phyloP scores from a whole-genome alignment of 2,329 filamentous ascomycete genomes.

The Aspergillus neotritici region DNA sequence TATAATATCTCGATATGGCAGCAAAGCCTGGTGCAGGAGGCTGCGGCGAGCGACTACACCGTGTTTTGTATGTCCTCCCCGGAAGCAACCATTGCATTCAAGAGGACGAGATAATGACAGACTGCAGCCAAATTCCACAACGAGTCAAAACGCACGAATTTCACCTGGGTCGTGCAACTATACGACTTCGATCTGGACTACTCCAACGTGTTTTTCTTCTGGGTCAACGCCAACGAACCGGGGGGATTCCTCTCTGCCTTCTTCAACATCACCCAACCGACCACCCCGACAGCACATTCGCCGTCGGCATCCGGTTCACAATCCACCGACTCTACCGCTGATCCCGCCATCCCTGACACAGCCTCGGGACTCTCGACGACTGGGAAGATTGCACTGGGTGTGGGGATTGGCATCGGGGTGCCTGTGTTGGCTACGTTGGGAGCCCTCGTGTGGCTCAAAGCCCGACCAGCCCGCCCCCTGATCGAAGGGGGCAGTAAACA shows the following conservation, averaged over 20 bases:
- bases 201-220: conserved; percentile 16
- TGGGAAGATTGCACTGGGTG: conserved; percentile 9
- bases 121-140: conserved; percentile 10
- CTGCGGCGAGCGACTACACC: conserved; percentile 8
- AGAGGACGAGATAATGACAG: background rate
- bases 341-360: background rate
- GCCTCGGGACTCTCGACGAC: conserved; percentile 1
- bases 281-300: background rate
- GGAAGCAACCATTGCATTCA: background rate
- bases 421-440: conserved; percentile 5
- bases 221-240: conserved; percentile 10
- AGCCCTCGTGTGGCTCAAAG: conserved; percentile 7
- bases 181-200: conserved; percentile 11
- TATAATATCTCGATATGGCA: conserved; percentile 17
- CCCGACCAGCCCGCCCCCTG: background rate
- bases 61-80: conserved; percentile 8
- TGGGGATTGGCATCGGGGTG: conserved; percentile 8
- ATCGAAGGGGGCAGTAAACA: too few relatives aligned
- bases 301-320: background rate
- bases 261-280: conserved; percentile 15
- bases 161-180: conserved; percentile 16
- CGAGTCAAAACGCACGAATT: conserved; percentile 9
- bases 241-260: conserved; percentile 10
- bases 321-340: background rate
- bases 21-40: conserved; percentile 4